Evolutionary conservation across 768 basidiomycete genomes (phyloP).

Genomic region (Calvatia gigantea): DNA sequence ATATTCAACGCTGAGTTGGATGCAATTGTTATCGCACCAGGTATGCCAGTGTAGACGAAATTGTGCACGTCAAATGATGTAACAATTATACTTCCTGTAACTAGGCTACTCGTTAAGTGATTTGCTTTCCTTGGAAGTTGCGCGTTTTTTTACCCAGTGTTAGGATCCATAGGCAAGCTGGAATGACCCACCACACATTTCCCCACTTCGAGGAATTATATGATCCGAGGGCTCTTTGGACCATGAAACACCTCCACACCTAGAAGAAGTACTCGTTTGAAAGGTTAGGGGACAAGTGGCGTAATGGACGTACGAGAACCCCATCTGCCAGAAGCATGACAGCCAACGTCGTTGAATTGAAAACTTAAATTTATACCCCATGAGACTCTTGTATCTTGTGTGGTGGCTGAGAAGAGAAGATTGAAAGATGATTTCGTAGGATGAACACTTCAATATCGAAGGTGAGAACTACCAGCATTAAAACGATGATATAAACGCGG

Average conservation of each 20-base stretch:
- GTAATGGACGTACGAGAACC: neutral
- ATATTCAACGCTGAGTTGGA: neutral
- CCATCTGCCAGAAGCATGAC: neutral
- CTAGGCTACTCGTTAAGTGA: neutral
- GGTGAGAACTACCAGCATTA: neutral
- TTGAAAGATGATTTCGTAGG: neutral
- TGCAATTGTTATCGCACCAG: neutral
- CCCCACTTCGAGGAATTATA: neutral
- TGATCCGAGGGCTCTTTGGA: neutral
- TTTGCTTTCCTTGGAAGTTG: neutral
- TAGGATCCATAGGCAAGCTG: neutral
- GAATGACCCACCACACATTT: neutral
- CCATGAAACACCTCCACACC: neutral
- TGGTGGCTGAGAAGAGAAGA: no score
- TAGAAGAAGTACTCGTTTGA: neutral
- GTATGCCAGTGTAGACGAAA: neutral
- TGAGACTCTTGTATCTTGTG: no score
- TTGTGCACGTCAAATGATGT: neutral
- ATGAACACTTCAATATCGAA: neutral
- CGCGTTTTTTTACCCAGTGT: neutral
- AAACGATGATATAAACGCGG: neutral
- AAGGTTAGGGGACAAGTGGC: neutral
- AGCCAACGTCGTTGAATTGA: neutral
- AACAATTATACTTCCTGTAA: neutral
- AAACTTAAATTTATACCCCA: neutral